These are phyloP conservation scores for Sclerotinia nivalis DNA, from an alignment of 2,329 filamentous ascomycete species.

Conservation along the genomic window DNA sequence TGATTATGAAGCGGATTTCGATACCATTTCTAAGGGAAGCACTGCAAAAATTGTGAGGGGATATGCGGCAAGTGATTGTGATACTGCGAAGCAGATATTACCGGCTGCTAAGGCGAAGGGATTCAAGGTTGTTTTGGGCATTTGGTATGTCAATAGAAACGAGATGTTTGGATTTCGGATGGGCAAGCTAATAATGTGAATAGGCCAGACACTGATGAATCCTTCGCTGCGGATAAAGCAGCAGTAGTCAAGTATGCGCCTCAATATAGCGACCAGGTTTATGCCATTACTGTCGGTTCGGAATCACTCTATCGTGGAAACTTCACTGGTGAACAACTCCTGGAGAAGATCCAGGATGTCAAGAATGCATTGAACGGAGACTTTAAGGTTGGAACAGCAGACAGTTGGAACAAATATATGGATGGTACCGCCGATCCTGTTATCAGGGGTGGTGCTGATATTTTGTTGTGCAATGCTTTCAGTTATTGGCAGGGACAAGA, in stretches of 20 bases:
- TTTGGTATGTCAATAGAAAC: conserved; percentile 55
- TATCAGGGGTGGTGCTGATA: conserved; percentile 56
- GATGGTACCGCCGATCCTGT: conserved; percentile 68
- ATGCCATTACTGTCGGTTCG: conserved; percentile 69
- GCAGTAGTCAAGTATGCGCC: conserved; percentile 54
- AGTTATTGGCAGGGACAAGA: conserved; percentile 69
- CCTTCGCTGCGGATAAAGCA: conserved; percentile 60
- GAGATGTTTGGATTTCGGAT: background rate
- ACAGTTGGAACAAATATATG: conserved; percentile 71
- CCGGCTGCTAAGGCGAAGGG: conserved; percentile 64
- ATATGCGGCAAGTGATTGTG: conserved; percentile 67
- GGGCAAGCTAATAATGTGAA: background rate
- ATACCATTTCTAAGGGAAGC: conserved; percentile 51
- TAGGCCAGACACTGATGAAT: conserved; percentile 63
- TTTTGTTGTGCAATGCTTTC: conserved; percentile 67
- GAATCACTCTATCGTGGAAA: conserved; percentile 70
- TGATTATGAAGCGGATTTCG: conserved; percentile 68
- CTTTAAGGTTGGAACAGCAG: conserved; percentile 65
- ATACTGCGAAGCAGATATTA: conserved; percentile 61
- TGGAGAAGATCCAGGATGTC: conserved; percentile 62
- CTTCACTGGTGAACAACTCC: conserved; percentile 60
- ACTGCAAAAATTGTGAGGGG: conserved; percentile 60
- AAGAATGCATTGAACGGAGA: conserved; percentile 53
- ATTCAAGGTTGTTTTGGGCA: conserved; percentile 68
- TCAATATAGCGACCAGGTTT: conserved; percentile 58